These are phyloP conservation scores for Geotrichum australiense DNA, from an alignment of 1,139 yeast species.

Conservation along the genomic window DNA sequence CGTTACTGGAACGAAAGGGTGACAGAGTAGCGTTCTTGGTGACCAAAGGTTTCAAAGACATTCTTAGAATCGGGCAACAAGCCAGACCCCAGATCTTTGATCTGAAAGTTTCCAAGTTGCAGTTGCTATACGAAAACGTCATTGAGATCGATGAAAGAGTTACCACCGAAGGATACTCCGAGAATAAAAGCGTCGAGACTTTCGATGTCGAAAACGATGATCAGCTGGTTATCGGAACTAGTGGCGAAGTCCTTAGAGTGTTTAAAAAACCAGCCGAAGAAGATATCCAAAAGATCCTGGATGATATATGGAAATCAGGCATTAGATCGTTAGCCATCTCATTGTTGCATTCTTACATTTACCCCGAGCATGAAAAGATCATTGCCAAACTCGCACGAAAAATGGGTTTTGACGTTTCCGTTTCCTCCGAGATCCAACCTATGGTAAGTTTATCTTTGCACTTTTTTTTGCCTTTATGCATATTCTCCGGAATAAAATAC, in stretches of 20 bases:
- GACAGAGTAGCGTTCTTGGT: constrained; percentile 56
- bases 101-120: constrained; percentile 51
- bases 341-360: constrained; percentile 63
- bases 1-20: constrained; percentile 63
- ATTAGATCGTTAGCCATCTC: constrained; percentile 62
- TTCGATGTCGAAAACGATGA: constrained; percentile 29
- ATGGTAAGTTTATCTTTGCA: constrained; percentile 36
- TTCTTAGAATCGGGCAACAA: constrained; percentile 63
- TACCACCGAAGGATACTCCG: constrained; percentile 59
- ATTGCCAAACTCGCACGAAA: constrained; percentile 53
- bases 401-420: constrained; percentile 60
- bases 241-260: constrained; percentile 59
- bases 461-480: not conserved
- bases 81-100: constrained; percentile 66
- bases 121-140: constrained; percentile 54
- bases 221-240: constrained; percentile 44
- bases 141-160: constrained; percentile 68
- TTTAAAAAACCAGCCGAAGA: constrained; percentile 43
- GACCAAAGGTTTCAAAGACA: constrained; percentile 61
- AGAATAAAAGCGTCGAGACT: constrained; percentile 43
- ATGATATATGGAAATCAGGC: constrained; percentile 45
- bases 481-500: too few species aligned
- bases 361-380: constrained; percentile 53
- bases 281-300: constrained; percentile 39
- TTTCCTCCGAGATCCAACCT: constrained; percentile 61